phyloP scores from a whole-genome alignment of 805 yeast genomes.

The Citeromyces matritensis region DNA sequence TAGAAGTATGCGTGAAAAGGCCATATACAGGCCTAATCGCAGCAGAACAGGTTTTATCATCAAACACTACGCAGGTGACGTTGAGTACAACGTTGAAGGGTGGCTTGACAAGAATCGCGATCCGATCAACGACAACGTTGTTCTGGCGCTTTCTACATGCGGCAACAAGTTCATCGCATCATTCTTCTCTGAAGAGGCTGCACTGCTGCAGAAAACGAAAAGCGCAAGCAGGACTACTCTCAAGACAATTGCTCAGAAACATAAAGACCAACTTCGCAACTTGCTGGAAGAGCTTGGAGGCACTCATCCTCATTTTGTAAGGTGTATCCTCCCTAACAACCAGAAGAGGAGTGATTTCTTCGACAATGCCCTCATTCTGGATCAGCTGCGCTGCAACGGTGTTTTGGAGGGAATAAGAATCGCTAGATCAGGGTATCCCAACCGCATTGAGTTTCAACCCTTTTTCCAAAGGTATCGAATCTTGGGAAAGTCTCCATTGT shows the following conservation, averaged over 20 bases:
- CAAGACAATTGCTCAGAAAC: constrained; percentile 77
- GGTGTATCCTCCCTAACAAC: constrained; percentile 88
- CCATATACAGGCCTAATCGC: constrained; percentile 58
- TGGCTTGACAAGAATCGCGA: constrained; percentile 95
- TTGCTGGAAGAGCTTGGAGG: constrained; percentile 58
- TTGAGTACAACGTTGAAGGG: constrained; percentile 82
- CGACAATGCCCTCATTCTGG: constrained; percentile 64
- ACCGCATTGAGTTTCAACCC: constrained; percentile 71
- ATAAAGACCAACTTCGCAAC: constrained; percentile 66
- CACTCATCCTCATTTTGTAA: constrained; percentile 92
- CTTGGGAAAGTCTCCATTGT: constrained; percentile 29
- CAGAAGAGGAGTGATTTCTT: constrained; percentile 56
- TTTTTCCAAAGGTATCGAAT: constrained; percentile 65
- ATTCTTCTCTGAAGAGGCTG: constrained; percentile 30
- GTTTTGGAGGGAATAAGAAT: constrained; percentile 95
- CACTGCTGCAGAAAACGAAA: constrained; percentile 6
- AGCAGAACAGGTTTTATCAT: constrained; percentile 66
- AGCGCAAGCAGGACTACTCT: constrained; percentile 19
- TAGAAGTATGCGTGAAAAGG: constrained; percentile 7
- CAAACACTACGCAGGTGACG: constrained; percentile 91
- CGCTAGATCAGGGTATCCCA: constrained; percentile 95
- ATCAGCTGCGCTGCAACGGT: constrained; percentile 92
- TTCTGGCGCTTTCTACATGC: constrained; percentile 39
- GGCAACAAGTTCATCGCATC: constrained; percentile 35
- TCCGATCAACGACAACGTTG: constrained; percentile 69